phyloP scores from a whole-genome alignment of 176 grass and related monocot species.

The Cymbopogon citratus region DNA sequence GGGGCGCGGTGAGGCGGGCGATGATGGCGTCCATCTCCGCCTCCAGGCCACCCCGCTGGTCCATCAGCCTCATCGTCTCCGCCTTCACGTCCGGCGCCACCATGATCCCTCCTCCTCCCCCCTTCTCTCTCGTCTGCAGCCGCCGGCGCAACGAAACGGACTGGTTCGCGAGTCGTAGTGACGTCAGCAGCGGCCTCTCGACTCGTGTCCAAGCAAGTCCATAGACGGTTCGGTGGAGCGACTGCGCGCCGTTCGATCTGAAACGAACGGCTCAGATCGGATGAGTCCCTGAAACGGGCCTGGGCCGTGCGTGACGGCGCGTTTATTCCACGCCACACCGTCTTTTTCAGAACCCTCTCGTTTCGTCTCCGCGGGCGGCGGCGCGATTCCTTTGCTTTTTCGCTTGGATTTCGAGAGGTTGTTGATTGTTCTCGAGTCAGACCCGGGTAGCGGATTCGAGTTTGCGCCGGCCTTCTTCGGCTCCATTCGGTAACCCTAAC shows the following conservation, averaged over 20 bases:
- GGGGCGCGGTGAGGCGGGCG: slow-evolving; percentile 47
- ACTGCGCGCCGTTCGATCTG: neutral
- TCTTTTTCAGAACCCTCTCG: slow-evolving; percentile 20
- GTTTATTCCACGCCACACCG: neutral
- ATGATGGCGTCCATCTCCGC: slow-evolving; percentile 84
- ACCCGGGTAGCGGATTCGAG: neutral
- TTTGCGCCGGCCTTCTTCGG: neutral
- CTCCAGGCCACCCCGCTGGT: slow-evolving; percentile 45
- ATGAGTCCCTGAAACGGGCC: no score
- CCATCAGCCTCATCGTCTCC: slow-evolving; percentile 70
- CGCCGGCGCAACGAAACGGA: neutral
- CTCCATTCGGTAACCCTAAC: neutral
- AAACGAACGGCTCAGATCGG: neutral
- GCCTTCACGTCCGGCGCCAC: slow-evolving; percentile 87
- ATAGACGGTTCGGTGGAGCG: neutral
- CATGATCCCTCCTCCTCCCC: slow-evolving; percentile 29
- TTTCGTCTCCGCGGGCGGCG: slow-evolving; percentile 11
- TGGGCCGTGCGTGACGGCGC: neutral
- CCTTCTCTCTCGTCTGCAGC: neutral
- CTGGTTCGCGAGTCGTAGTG: neutral
- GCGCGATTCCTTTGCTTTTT: neutral
- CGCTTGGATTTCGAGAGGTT: neutral
- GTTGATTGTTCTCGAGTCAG: neutral
- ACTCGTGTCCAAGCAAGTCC: neutral
- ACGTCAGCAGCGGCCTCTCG: neutral